Evolutionary conservation across 495 filamentous ascomycete genomes (phyloP).

Genomic region (Neurospora intermedia): DNA sequence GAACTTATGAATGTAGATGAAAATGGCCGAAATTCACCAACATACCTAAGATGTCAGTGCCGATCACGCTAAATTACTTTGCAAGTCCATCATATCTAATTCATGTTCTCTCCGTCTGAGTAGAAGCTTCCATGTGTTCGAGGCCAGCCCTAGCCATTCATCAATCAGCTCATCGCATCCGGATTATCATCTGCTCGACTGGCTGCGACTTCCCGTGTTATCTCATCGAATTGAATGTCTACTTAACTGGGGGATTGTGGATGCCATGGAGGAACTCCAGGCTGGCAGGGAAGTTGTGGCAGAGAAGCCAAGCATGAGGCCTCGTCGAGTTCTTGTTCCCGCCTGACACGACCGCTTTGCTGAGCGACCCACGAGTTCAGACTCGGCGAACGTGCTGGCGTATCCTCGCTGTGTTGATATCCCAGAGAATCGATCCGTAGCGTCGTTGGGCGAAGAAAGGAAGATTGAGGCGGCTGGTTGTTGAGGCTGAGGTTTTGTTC

Average conservation of each 20-base stretch:
- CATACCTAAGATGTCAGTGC: not conserved
- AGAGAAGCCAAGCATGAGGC: slow-evolving; percentile 16
- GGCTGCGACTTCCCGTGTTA: slow-evolving; percentile 19
- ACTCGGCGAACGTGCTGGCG: slow-evolving; percentile 43
- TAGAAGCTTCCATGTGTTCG: not conserved
- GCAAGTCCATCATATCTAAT: not conserved
- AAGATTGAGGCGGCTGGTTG: slow-evolving; percentile 4
- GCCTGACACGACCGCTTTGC: slow-evolving; percentile 35
- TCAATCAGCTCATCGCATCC: not conserved
- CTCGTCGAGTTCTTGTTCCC: slow-evolving; percentile 20
- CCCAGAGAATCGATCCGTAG: slow-evolving; percentile 29
- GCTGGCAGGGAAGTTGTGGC: slow-evolving; percentile 12
- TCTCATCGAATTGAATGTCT: slow-evolving; percentile 23
- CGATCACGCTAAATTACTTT: not conserved
- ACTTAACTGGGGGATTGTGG: slow-evolving; percentile 24
- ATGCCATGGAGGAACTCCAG: slow-evolving; percentile 22
- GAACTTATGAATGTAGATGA: not conserved
- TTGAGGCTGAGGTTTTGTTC: slow-evolving; percentile 4
- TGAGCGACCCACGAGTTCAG: slow-evolving; percentile 54
- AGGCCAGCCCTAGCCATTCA: not conserved
- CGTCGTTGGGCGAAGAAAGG: slow-evolving; percentile 4
- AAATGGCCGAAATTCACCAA: not conserved
- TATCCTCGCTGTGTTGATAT: slow-evolving; percentile 28
- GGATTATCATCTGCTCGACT: slow-evolving; percentile 9
- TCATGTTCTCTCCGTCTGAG: not conserved